Percentiles rank a stretch among this genome's conserved stretches.
Conservation (phyloP, 176 grass and related monocot genomes). For the Oryza meyeriana region DNA sequence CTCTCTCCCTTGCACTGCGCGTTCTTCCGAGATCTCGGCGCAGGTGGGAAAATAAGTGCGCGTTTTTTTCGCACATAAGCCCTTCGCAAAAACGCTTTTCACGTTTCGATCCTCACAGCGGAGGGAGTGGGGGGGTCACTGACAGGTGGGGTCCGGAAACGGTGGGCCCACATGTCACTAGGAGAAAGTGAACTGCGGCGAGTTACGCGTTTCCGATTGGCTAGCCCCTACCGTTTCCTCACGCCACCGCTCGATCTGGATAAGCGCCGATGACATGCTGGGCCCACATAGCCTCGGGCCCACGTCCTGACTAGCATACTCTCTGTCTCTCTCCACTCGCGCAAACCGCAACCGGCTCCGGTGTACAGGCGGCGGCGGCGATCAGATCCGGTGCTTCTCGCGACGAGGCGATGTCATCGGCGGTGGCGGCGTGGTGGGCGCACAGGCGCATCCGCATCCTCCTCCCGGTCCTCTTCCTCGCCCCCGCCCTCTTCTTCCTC, state of each 20-base stretch:
- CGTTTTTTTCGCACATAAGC: constrained; percentile 26
- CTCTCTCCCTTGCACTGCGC: not conserved
- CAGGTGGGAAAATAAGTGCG: constrained; percentile 5
- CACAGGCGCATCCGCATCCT: constrained; percentile 43
- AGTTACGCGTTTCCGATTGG: not conserved
- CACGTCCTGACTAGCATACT: not conserved
- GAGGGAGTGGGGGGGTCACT: not conserved
- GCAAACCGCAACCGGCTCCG: not conserved
- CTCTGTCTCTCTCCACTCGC: not conserved
- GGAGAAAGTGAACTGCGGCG: not conserved
- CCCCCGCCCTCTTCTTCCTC: constrained; percentile 27
- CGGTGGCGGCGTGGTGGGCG: constrained; percentile 26
- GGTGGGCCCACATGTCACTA: not conserved
- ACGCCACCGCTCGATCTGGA: not conserved
- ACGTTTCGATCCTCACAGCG: not conserved
- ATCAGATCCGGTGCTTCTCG: constrained; percentile 27
- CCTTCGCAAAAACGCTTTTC: not conserved
- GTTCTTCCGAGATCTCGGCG: constrained; percentile 43
- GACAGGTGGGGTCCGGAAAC: not conserved
- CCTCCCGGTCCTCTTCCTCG: constrained; percentile 39
- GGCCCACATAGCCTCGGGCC: not conserved
- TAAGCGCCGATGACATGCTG: not conserved
- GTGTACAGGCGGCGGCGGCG: not conserved
- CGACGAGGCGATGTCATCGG: constrained; percentile 29
- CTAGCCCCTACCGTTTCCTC: not conserved